Conservation (phyloP, 176 grass and related monocot genomes). For the Melocanna baccifera region DNA sequence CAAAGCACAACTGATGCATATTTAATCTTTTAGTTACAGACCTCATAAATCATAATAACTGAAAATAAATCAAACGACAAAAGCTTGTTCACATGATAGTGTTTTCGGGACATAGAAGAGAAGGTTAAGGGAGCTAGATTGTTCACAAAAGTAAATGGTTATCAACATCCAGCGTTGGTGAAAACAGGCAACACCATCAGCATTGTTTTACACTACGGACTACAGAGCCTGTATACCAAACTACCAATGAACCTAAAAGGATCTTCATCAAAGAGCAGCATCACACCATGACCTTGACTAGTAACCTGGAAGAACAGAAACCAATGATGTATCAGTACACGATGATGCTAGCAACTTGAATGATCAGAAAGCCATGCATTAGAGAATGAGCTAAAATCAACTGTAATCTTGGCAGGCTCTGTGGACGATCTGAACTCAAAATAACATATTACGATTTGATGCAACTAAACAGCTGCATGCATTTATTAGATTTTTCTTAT, state of each 20-base stretch:
- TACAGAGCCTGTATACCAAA: conserved; percentile 19
- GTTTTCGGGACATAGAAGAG: neutral
- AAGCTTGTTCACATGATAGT: neutral
- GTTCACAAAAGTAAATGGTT: neutral
- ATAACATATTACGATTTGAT: neutral
- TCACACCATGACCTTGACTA: conserved; percentile 17
- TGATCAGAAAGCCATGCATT: neutral
- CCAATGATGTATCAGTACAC: neutral
- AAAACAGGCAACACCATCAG: neutral
- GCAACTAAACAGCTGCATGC: neutral
- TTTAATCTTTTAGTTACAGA: conserved; percentile 10
- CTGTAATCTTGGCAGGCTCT: neutral
- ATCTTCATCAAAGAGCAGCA: conserved; percentile 13
- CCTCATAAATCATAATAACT: neutral
- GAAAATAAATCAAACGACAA: neutral
- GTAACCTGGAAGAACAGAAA: conserved; percentile 23
- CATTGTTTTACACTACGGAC: conserved; percentile 2
- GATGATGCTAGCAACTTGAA: neutral
- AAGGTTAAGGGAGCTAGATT: neutral
- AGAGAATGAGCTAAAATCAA: neutral
- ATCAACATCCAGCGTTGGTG: neutral
- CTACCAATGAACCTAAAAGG: conserved; percentile 23
- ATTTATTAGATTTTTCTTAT: neutral
- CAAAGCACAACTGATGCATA: neutral
- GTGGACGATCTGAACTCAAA: neutral